phyloP scores from a whole-genome alignment of 2,329 filamentous ascomycete species.

The Raffaelea arxii region DNA sequence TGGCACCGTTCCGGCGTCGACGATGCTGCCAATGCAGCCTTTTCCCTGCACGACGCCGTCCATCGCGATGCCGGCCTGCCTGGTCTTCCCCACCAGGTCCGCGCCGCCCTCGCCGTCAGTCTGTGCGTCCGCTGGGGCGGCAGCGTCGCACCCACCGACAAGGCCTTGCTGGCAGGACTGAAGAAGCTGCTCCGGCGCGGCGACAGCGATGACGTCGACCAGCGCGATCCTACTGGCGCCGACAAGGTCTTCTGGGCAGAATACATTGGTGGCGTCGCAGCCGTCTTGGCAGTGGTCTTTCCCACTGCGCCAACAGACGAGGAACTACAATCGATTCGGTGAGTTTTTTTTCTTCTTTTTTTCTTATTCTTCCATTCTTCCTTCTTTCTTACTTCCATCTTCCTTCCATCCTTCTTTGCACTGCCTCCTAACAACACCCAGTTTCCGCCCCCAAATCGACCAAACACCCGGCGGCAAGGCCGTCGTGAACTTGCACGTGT shows the following conservation, averaged over 20 bases:
- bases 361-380: neutral
- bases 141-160: slow-evolving; percentile 40
- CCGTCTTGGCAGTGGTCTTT: slow-evolving; percentile 30
- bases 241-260: slow-evolving; percentile 39
- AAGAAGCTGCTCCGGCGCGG: slow-evolving; percentile 26
- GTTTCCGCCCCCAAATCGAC: neutral
- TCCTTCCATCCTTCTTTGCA: too few species aligned
- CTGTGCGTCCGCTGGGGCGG: slow-evolving; percentile 68
- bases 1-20: slow-evolving; percentile 41
- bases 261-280: slow-evolving; percentile 40
- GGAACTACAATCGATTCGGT: slow-evolving; percentile 16
- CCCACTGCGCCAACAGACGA: slow-evolving; percentile 28
- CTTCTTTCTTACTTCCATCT: neutral
- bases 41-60: slow-evolving; percentile 63
- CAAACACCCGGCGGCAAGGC: slow-evolving; percentile 17
- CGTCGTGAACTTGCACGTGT: slow-evolving; percentile 13
- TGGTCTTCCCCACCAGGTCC: slow-evolving; percentile 62
- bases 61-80: slow-evolving; percentile 59
- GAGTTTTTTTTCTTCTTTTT: too few species aligned
- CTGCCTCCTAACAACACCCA: neutral
- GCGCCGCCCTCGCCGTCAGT: slow-evolving; percentile 61
- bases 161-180: slow-evolving; percentile 31
- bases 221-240: neutral
- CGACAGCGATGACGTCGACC: neutral
- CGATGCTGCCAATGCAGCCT: slow-evolving; percentile 48